Evolutionary conservation across 2,329 filamentous ascomycete genomes (phyloP).

Genomic region (Ceratocystis eucalypticola): DNA sequence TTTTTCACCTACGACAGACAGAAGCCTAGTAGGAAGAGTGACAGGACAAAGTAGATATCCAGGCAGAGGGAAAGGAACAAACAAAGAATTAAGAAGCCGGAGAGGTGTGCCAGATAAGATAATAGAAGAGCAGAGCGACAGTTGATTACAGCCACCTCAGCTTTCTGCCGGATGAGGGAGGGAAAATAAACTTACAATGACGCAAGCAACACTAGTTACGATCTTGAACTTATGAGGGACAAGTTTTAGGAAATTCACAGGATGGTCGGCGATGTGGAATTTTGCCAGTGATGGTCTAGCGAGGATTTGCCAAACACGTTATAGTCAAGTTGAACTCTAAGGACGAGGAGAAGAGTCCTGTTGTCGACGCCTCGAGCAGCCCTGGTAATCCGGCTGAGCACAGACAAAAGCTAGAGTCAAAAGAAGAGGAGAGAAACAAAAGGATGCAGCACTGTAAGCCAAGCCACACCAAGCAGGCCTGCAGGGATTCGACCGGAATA

Average conservation of each 20-base stretch:
- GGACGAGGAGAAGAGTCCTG: neutral
- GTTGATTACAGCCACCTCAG: neutral
- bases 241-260: no score
- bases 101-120: neutral
- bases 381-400: neutral
- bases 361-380: neutral
- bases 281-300: no score
- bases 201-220: neutral
- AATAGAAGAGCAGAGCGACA: neutral
- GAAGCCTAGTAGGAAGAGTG: neutral
- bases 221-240: neutral
- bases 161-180: neutral
- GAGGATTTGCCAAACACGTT: neutral
- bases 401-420: neutral
- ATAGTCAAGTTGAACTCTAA: neutral
- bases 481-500: neutral
- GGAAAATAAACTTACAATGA: neutral
- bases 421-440: neutral
- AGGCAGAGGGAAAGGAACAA: neutral
- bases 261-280: no score
- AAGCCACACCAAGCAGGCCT: neutral
- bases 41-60: neutral
- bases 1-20: no score
- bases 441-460: neutral
- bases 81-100: neutral